These are phyloP conservation scores for Fusarium verrucosum DNA, from an alignment of 2,329 filamentous ascomycete genomes.

Conservation along the genomic window DNA sequence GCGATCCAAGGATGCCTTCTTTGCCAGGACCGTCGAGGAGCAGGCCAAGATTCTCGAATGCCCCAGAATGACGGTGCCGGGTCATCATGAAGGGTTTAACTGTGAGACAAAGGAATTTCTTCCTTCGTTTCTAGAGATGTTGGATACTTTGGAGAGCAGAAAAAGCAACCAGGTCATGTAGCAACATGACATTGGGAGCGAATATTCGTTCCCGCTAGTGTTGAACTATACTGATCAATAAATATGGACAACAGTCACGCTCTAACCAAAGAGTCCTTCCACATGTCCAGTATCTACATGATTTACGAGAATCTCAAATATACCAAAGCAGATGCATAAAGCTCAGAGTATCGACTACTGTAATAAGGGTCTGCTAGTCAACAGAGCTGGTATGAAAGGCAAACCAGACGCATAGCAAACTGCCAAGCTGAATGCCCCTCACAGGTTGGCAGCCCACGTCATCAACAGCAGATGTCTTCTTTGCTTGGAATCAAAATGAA, in stretches of 20 bases:
- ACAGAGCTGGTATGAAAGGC: neutral
- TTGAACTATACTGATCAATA: too few species aligned
- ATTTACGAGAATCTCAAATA: too few species aligned
- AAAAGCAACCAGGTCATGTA: too few species aligned
- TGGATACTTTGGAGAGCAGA: neutral
- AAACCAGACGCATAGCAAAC: neutral
- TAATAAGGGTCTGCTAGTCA: neutral
- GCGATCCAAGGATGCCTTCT: neutral
- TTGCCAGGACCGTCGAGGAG: neutral
- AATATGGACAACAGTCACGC: too few species aligned
- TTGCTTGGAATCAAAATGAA: accelerated
- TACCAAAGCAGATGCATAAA: too few species aligned
- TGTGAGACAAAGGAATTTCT: conserved; percentile 7
- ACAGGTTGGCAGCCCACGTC: neutral
- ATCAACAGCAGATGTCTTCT: neutral
- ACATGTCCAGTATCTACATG: too few species aligned
- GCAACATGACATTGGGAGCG: neutral
- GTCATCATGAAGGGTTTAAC: conserved; percentile 5
- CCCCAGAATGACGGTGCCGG: neutral
- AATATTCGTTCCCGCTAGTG: too few species aligned
- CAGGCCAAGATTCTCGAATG: neutral
- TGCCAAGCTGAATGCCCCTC: neutral
- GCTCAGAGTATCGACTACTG: neutral
- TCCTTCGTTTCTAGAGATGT: neutral
- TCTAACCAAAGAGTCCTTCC: too few species aligned